A percentile compares a stretch with the other conserved stretches of the same genome.
Conservation (phyloP, 352 stramenopile species). For the Blastocystis sp. region DNA sequence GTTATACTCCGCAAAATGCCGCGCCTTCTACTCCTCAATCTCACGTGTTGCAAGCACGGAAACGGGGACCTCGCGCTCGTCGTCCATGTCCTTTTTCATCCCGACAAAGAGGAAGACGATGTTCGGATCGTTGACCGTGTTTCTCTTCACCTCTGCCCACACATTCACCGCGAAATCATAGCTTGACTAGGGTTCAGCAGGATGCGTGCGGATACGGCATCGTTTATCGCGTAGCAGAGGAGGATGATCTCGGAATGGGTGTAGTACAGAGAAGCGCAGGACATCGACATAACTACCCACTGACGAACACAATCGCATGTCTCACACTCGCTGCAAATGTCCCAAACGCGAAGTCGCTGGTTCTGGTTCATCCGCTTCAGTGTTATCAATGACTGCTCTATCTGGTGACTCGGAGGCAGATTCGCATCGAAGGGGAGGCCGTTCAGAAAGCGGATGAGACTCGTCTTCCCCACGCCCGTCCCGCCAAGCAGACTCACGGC, state of each 20-base stretch:
- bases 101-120: conserved; percentile 39
- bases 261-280: not conserved
- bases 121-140: conserved; percentile 36
- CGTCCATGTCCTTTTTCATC: conserved; percentile 62
- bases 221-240: conserved; percentile 40
- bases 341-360: conserved; percentile 49
- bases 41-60: not conserved
- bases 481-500: conserved; percentile 11
- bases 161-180: conserved; percentile 20
- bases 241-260: conserved; percentile 47
- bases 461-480: conserved; percentile 27
- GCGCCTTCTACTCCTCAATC: conserved; percentile 29
- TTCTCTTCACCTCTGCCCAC: conserved; percentile 4
- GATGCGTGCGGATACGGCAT: not conserved
- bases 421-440: not conserved
- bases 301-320: not conserved
- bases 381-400: conserved; percentile 11
- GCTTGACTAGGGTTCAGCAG: not conserved
- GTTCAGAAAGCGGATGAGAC: conserved; percentile 38
- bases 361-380: not conserved
- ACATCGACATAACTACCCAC: not conserved
- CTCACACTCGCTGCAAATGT: conserved; percentile 37
- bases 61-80: conserved; percentile 58
- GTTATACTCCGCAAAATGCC: conserved; percentile 13
- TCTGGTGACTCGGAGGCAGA: not conserved